Percentiles rank a stretch among this genome's conserved stretches.
These are phyloP conservation scores for Fragilaria radians DNA, from an alignment of 108 stramenopile genomes.

Conservation along the genomic window DNA sequence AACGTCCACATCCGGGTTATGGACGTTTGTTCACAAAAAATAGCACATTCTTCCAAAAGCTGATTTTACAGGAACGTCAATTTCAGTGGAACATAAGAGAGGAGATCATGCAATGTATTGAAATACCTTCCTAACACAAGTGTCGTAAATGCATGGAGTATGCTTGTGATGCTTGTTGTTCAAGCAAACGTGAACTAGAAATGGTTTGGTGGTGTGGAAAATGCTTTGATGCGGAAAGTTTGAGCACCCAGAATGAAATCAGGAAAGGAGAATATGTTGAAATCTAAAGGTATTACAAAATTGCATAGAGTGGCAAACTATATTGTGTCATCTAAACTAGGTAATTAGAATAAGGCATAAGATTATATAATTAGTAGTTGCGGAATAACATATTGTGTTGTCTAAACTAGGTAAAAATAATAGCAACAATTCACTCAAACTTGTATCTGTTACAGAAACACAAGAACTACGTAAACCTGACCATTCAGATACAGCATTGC, in stretches of 20 bases:
- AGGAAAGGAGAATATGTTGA: not conserved
- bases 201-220: not conserved
- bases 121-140: not conserved
- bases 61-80: not conserved
- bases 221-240: not conserved
- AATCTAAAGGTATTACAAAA: too few relatives aligned
- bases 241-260: not conserved
- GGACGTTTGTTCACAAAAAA: too few relatives aligned
- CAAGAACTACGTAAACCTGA: not conserved
- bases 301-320: too few relatives aligned
- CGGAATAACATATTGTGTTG: too few relatives aligned
- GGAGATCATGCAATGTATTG: not conserved
- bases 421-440: not conserved
- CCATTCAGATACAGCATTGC: not conserved
- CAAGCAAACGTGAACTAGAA: not conserved
- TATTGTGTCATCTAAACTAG: too few relatives aligned
- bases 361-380: too few relatives aligned
- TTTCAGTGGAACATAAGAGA: not conserved
- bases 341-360: too few relatives aligned
- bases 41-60: too few relatives aligned
- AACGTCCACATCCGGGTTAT: too few relatives aligned
- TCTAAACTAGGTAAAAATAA: not conserved
- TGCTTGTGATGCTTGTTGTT: not conserved
- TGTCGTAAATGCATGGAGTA: not conserved
- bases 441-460: not conserved